Percentiles rank a stretch among this genome's conserved stretches.
Conservation (phyloP, 2,329 filamentous ascomycete genomes). For the Clonostachys rhizophaga region DNA sequence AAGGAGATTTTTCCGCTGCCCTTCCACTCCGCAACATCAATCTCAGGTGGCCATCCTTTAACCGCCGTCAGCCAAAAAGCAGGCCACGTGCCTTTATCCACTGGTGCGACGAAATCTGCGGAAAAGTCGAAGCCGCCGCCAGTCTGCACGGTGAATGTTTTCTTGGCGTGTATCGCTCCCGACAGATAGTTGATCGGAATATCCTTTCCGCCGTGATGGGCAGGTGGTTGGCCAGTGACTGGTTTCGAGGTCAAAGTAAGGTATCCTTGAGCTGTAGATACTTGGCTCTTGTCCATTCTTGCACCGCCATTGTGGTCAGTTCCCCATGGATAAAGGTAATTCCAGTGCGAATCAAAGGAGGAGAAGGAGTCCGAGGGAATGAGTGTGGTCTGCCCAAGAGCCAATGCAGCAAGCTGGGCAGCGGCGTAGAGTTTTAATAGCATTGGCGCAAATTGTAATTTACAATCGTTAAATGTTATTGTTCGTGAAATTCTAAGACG, state of each 20-base stretch:
- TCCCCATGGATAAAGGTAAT: constrained; percentile 49
- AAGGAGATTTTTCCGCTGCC: constrained; percentile 51
- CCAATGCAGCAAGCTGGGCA: constrained; percentile 7
- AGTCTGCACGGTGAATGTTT: constrained; percentile 28
- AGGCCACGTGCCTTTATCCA: constrained; percentile 45
- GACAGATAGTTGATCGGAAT: constrained; percentile 48
- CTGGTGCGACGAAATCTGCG: constrained; percentile 32
- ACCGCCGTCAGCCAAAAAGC: constrained; percentile 55
- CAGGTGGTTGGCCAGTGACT: constrained; percentile 30
- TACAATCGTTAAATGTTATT: too few species aligned
- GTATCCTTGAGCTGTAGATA: constrained; percentile 30
- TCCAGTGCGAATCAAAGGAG: constrained; percentile 37
- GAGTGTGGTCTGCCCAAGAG: constrained; percentile 23
- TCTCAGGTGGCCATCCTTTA: constrained; percentile 52
- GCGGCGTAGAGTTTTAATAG: too few species aligned
- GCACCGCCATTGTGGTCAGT: constrained; percentile 53
- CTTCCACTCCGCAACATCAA: constrained; percentile 59
- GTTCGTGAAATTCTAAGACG: too few species aligned
- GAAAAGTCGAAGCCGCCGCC: constrained; percentile 34
- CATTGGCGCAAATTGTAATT: too few species aligned
- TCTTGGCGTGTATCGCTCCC: constrained; percentile 33
- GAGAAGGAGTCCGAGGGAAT: constrained; percentile 7
- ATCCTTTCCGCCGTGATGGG: constrained; percentile 13
- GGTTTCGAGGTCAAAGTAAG: constrained; percentile 42
- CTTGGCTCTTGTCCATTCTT: constrained; percentile 44